Base-by-base conservation (phyloP, 441 rosid species). In the Jatropha multifida region DNA sequence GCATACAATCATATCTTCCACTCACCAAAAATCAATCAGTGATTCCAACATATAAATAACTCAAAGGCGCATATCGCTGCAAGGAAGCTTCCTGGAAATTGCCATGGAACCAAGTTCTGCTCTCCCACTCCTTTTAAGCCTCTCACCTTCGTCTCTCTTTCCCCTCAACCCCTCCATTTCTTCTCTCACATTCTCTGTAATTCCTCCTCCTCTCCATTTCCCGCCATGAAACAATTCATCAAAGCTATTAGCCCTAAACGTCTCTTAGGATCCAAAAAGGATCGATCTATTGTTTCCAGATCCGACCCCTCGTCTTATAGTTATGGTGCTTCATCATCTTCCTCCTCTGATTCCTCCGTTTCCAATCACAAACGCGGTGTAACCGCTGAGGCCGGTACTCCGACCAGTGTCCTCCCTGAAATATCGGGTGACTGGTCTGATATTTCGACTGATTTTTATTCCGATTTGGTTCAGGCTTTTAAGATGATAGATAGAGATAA, bases 61-160 rank as follows among this genome's bases (percentile, higher is more conserved):
- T 66, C 15, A 59, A 27, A 15, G 44, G 49, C 26, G 15, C 32
- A 13, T 48, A 42, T 27, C 26, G 7, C 32, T 32, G 32, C 32
- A 0, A 82, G 40, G 97, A 94, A 94, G 84, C 80, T 94, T 94
- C 98, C 77, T 11, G 83, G 98, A 90, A 94, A 87, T 74, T 90
- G 91, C 76, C 18, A 73, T 73, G 90, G 82, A 79, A 51, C 14
- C 64, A 4, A 11, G 48, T 76, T 7, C 73, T 8, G 56, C 74
- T 38, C 68, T 3, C 73, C 69, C 61, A 23, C 79, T 81, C 86
- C 89, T 66, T 86, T 86, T 86, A 84, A 81, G 48, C 74, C 44
- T 80, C 32, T 68, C 61, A 8, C 74, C 44, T 64, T 56, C 83
- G 3, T 18, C 68, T 10, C 65, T 51, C 74, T 41, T 75, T 77